phyloP scores from a whole-genome alignment of 306 rosid species.

The Prunus kanzakura region DNA sequence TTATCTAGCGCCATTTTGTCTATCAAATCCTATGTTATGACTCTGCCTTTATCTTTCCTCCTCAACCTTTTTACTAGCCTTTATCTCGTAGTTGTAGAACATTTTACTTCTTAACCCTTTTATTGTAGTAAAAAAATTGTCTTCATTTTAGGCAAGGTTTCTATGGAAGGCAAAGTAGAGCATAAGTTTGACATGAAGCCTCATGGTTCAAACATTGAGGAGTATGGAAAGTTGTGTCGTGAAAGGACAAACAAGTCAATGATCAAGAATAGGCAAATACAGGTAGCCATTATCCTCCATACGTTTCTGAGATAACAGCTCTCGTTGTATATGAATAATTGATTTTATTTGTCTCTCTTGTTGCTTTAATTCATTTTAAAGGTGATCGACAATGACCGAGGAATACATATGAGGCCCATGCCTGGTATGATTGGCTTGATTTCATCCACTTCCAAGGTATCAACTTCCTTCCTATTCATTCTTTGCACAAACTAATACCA shows the following conservation, averaged over 20 bases:
- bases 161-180: conserved; percentile 93
- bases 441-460: conserved; percentile 84
- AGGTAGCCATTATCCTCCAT: conserved; percentile 44
- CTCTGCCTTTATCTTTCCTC: not conserved
- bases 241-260: conserved; percentile 91
- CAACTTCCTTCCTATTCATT: conserved; percentile 12
- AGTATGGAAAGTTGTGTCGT: conserved; percentile 87
- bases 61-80: not conserved
- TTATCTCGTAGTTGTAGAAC: not conserved
- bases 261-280: conserved; percentile 83
- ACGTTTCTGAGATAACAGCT: conserved; percentile 10
- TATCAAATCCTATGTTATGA: not conserved
- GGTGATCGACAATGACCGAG: conserved; percentile 92
- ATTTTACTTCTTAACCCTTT: not conserved
- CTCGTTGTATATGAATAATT: conserved; percentile 6
- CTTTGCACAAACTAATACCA: not conserved
- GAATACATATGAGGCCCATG: conserved; percentile 96
- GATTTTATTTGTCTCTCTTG: conserved; percentile 22
- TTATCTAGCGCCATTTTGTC: not conserved
- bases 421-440: conserved; percentile 92
- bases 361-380: conserved; percentile 30
- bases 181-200: conserved; percentile 99
- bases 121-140: conserved; percentile 10
- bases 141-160: conserved; percentile 58
- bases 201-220: conserved; percentile 81